Evolutionary conservation across 1,139 yeast species (phyloP).

Genomic region (Sugiyamaella castrensis): DNA sequence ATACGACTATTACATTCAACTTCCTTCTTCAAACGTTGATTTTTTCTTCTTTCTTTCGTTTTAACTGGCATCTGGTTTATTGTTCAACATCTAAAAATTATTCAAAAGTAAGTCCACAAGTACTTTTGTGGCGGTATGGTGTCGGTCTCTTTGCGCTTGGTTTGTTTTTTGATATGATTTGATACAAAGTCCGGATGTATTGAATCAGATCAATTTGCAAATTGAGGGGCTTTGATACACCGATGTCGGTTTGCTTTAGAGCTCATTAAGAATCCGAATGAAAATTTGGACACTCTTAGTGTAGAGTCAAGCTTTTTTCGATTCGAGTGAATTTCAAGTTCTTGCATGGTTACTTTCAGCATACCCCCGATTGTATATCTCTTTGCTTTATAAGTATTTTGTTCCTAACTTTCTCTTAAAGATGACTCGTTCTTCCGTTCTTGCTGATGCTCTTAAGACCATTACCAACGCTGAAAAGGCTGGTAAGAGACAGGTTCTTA

Average conservation of each 20-base stretch:
- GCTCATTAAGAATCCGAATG: background rate
- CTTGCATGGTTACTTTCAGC: background rate
- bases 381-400: background rate
- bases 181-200: background rate
- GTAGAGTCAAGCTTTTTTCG: background rate
- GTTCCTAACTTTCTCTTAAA: slow-evolving; percentile 14
- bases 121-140: slow-evolving; percentile 8
- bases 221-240: slow-evolving; percentile 18
- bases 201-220: slow-evolving; percentile 4
- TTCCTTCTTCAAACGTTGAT: background rate
- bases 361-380: background rate
- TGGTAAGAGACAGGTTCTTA: slow-evolving; percentile 98
- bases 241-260: slow-evolving; percentile 9
- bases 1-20: no score
- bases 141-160: slow-evolving; percentile 18
- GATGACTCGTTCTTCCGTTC: slow-evolving; percentile 98
- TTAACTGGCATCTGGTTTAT: background rate
- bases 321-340: slow-evolving; percentile 3
- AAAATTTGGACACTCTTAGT: slow-evolving; percentile 8
- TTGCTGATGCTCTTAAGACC: slow-evolving; percentile 98
- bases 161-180: slow-evolving; percentile 7
- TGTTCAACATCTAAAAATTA: background rate
- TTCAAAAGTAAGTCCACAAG: background rate
- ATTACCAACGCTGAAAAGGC: slow-evolving; percentile 99
- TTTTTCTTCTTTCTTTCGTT: slow-evolving; percentile 5